Base-by-base conservation (phyloP, 805 yeast species). In the Metschnikowia sp. region DNA sequence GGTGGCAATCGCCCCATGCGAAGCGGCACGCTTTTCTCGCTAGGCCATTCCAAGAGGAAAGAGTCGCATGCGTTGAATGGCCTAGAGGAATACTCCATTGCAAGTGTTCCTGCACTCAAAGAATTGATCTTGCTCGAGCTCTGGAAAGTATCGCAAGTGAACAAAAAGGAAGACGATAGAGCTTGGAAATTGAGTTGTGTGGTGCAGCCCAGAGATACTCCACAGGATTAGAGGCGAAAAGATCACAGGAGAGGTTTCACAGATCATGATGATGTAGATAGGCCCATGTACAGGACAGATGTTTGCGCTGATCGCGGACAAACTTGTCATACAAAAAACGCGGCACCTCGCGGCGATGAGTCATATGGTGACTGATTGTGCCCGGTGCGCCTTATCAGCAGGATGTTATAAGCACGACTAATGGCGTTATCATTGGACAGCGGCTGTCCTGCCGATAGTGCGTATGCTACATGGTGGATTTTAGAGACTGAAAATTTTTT, bases 121-220 rank as follows among this genome's bases (percentile, higher is more conserved):
- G 83, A 86, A 58, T 75, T 83, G 53, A 76, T 85, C 10, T 61
- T 87, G 39, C 66, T 82, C 36, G 92, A 86, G 58, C 72, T 85
- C 29, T 82, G 90, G 88, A 79, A 83, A 52, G 83, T 84, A 11
- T 73, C 79, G 49, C 86, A 80, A 54, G 66, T 82, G 48, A 82
- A 82, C 60, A 63, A 74, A 48, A 68, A 74, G 34, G 86, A 83
- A 48, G 79, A 76, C 36, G 91, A 86, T 55, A 71, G 94, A 53
- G 81, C 84, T 4, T 86, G 91, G 86, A 77, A 82, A 45, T 68
- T 84, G 60, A 85, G 91, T 66, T 78, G 86, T 58, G 63, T 66
- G 29, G 72, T 83, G 36, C 84, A 79, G 50, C 82, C 83, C 9
- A 61, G 82, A 52, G 81, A 75, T 33, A 34, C 49, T 6, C 44